Base-by-base conservation (phyloP, 2,329 filamentous ascomycete genomes). In the Neophaeococcomyces aloes region DNA sequence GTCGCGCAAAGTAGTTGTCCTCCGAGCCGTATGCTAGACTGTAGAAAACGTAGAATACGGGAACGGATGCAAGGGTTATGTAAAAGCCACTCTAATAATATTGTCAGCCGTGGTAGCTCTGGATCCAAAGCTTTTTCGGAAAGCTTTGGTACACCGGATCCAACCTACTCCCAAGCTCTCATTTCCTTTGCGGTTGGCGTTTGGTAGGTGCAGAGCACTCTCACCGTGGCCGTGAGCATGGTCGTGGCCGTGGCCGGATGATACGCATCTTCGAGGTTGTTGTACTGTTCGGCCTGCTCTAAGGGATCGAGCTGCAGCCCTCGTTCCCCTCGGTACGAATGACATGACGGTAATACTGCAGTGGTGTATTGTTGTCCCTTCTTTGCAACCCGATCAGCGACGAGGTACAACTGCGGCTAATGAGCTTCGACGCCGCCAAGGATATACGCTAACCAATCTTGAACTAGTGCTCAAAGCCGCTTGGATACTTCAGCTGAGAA, bases 131-230 rank as follows among this genome's bases (percentile, higher is more conserved):
- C 15, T 34, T 18, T 14, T 18, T 15, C 6, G 17, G 40, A 48
- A 38, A 42, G 44, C 32, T 43, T 48, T 47, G 47, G 50, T 51
- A 48, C 27, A 32, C 14, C 21, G 8, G 38, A 21, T 23, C 33
- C 38, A 53, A 60, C 66, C 53, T 65, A 70, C 67, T 46, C 66
- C 65, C 51, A 68, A 61, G 53, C 60, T 55, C 56, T 70, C 67
- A 46, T 64, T 67, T 47, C 67, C 66, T 38, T 66, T 64, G 43
- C 62, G 63, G 42, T 59, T 57, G 17, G 44, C 44, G 21, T 32
- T 17, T 15, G 31, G 27, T 18, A 55, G 44, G 31, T 54, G 52
- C 38, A 60, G 58, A 49, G 62, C 63, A 37, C 53, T 55, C 37
- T 54, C 49, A 27, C 51, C 51, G 23, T 48, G 46, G 38, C 49